These are phyloP conservation scores for Heliosperma pusillum DNA, from an alignment of 148 eudicot genomes.

Conservation along the genomic window DNA sequence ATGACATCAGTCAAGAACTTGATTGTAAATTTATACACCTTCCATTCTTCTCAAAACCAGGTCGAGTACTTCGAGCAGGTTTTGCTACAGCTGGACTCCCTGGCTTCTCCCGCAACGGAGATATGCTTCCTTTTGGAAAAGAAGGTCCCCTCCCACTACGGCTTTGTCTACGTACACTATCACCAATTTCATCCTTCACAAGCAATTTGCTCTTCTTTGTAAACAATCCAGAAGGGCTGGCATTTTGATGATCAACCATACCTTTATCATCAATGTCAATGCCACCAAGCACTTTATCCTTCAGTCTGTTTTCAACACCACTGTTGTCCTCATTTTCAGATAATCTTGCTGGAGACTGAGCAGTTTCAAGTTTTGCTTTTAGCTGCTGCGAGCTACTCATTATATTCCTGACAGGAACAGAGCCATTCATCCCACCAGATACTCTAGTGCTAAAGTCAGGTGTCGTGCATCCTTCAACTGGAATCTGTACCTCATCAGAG, in stretches of 20 bases:
- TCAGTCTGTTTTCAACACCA: constrained; percentile 50
- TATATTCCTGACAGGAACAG: constrained; percentile 44
- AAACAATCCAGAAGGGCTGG: constrained; percentile 41
- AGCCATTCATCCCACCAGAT: constrained; percentile 42
- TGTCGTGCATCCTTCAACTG: constrained; percentile 63
- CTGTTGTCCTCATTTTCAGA: constrained; percentile 78
- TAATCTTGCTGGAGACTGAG: constrained; percentile 60
- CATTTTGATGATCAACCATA: constrained; percentile 41
- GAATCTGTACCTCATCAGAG: constrained; percentile 55
- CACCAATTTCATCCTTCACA: constrained; percentile 54
- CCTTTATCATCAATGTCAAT: constrained; percentile 51
- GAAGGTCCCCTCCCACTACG: constrained; percentile 76
- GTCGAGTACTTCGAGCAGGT: constrained; percentile 54
- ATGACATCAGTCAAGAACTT: not conserved
- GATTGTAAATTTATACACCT: constrained; percentile 41
- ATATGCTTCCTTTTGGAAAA: constrained; percentile 48
- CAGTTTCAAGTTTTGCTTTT: constrained; percentile 59
- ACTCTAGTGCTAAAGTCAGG: constrained; percentile 54
- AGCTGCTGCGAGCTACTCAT: constrained; percentile 43
- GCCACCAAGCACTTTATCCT: constrained; percentile 46
- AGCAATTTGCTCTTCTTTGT: constrained; percentile 60
- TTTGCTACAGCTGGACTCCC: constrained; percentile 52
- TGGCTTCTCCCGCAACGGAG: constrained; percentile 60
- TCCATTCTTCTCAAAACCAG: constrained; percentile 79
- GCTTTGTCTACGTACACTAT: constrained; percentile 72